These are phyloP conservation scores for Epichloe coenophiala DNA, from an alignment of 2,329 filamentous ascomycete genomes.

Conservation along the genomic window DNA sequence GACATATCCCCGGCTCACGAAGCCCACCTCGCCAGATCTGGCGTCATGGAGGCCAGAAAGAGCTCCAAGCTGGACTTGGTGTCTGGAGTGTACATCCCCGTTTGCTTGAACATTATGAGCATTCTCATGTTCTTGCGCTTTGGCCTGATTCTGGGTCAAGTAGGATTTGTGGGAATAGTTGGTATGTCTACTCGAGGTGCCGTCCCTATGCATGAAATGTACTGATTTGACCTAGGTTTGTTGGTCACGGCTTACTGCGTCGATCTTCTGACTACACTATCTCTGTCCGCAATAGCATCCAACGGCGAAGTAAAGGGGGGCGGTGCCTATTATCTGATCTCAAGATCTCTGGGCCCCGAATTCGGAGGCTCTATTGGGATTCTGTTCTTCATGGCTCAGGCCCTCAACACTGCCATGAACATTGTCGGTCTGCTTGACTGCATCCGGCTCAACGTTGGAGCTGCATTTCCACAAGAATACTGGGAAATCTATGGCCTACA, in stretches of 20 bases:
- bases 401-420: conserved; percentile 78
- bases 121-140: conserved; percentile 90
- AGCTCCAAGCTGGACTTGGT: conserved; percentile 59
- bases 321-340: conserved; percentile 81
- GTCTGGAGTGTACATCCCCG: conserved; percentile 73
- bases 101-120: conserved; percentile 77
- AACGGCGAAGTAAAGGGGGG: conserved; percentile 87
- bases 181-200: conserved; percentile 31
- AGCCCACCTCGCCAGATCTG: conserved; percentile 8
- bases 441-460: conserved; percentile 60
- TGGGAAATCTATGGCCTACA: conserved; percentile 69
- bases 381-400: conserved; percentile 81
- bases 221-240: conserved; percentile 36
- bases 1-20: not conserved
- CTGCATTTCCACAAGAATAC: conserved; percentile 52
- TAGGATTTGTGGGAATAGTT: conserved; percentile 67
- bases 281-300: conserved; percentile 76
- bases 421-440: conserved; percentile 78
- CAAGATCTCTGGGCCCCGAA: conserved; percentile 70
- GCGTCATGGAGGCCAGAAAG: conserved; percentile 23
- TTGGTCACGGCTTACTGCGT: conserved; percentile 65
- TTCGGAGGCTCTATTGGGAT: conserved; percentile 82
- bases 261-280: conserved; percentile 73
- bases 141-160: conserved; percentile 69
- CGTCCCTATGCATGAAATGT: not conserved